Base-by-base conservation (phyloP, 2,329 filamentous ascomycete genomes). In the Periconia sp. region DNA sequence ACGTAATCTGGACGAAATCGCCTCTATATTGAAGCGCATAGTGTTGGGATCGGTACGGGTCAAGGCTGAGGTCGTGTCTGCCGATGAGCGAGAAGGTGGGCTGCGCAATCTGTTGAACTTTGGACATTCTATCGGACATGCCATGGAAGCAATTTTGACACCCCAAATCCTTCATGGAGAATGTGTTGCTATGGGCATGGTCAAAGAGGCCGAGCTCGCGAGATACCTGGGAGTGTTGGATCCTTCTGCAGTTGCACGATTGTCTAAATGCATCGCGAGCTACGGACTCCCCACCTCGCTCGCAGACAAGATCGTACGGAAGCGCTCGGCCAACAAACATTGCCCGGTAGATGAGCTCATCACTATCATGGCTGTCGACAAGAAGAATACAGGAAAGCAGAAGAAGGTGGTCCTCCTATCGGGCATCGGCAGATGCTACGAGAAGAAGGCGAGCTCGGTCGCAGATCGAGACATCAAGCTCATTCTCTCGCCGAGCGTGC, bases 81-180 rank as follows among this genome's bases (percentile, higher is more conserved):
- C 86, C 15, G 94, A 99, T 68, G 94, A 99, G 74, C 85, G 91
- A 54, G 94, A 99, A 73, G 92, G 92, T 17, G 94, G 94, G 10
- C 76, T 99, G 45, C 85, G 94, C 49, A 99, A 99, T 69, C 79
- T 99, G 40, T 80, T 99, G 48, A 99, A 99, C 71, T 97, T 96
- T 72, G 94, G 94, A 22, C 94, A 99, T 69, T 97, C 94, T 1
- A 97, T 99, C 55, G 94, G 94, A 11, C 94, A 99, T 71, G 94
- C 94, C 13, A 91, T 92, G 59, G 94, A 99, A 73, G 94, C 94
- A 19, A 91, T 99, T 32, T 79, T 97, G 29, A 95, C 95, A 0
- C 94, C 94, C 0, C 92, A 99, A 70, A 85, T 99, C 25, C 82
- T 99, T 5, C 94, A 99, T 63, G 94, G 94, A 48, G 94, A 99